Evolutionary conservation across 108 stramenopile species (phyloP), one percentile per base, ranked within the genome.

Genomic region (Pelagomonas calceolata): DNA sequence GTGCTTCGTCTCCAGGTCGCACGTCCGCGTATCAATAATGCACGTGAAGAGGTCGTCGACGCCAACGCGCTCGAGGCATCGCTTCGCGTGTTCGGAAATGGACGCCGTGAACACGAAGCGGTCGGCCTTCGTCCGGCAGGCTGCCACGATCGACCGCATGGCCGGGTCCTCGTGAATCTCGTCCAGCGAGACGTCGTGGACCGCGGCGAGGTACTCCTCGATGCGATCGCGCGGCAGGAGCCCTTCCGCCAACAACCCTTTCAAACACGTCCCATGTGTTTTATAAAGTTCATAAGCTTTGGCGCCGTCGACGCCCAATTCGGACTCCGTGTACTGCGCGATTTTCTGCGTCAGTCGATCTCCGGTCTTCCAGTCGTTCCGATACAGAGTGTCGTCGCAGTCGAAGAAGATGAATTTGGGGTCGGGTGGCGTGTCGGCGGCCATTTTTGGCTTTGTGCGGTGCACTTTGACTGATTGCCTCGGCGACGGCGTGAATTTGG

Each of bases 381-480:
- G 85, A 70, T 89, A 89, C 21, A 87, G 73, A 69, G 84, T 85
- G 68, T 89, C 88, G 70, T 89, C 88, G 71, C 86, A 87, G 75
- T 89, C 88, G 74, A 89, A 89, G 66, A 89, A 87, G 30, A 88
- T 5, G 39, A 10, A 43, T 12, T 43, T 43, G 39, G 39, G 9
- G 39, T 12, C 9, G 9, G 39, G 39, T 12, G 39, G 39, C 39
- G 39, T 12, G 39, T 10, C 9, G 39, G 39, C 39, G 39, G 39
- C 39, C n/a, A n/a, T n/a, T n/a, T n/a, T n/a, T n/a, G n/a, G n/a
- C n/a, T n/a, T n/a, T n/a, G n/a, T n/a, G n/a, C n/a, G n/a, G n/a
- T n/a, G n/a, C n/a, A n/a, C n/a, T n/a, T n/a, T n/a, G n/a, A n/a
- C n/a, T n/a, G n/a, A n/a, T n/a, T n/a, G n/a, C n/a, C n/a, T n/a